Conservation (phyloP, 164 flowering plant genomes). For the Tetrastigma voinierianum region DNA sequence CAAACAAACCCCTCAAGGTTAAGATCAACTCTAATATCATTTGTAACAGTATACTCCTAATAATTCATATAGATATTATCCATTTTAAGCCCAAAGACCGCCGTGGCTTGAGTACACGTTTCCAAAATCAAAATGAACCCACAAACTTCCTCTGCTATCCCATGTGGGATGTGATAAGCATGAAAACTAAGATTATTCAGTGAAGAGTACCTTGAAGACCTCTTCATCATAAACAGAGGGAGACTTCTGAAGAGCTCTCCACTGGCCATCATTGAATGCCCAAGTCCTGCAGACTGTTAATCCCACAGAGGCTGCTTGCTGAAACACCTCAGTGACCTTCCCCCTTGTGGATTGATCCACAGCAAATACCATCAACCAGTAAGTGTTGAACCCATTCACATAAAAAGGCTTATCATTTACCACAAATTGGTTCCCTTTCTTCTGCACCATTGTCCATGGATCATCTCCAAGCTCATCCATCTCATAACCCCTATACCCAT, state of each 20-base stretch:
- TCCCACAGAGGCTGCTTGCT: conserved; percentile 80
- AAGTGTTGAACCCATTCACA: conserved; percentile 88
- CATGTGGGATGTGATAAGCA: too few species aligned
- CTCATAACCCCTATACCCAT: conserved; percentile 28
- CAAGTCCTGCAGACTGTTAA: conserved; percentile 90
- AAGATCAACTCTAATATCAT: too few species aligned
- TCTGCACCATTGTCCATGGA: conserved; percentile 77
- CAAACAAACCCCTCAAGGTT: too few species aligned
- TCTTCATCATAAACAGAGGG: conserved; percentile 87
- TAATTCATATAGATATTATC: too few species aligned
- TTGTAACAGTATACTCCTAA: too few species aligned
- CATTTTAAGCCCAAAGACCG: too few species aligned
- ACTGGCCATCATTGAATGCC: conserved; percentile 96
- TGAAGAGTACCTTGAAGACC: conserved; percentile 66
- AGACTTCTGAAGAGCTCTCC: conserved; percentile 92
- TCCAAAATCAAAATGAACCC: too few species aligned
- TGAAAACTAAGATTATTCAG: not conserved
- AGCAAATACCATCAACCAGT: conserved; percentile 94
- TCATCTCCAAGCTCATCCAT: conserved; percentile 39
- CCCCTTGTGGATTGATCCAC: conserved; percentile 75
- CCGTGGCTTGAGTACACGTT: too few species aligned
- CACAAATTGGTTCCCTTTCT: conserved; percentile 74
- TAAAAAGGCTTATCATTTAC: conserved; percentile 66
- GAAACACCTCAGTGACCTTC: conserved; percentile 76
- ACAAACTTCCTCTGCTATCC: too few species aligned